phyloP scores from a whole-genome alignment of 164 flowering plant genomes.

The Aristolochia contorta region DNA sequence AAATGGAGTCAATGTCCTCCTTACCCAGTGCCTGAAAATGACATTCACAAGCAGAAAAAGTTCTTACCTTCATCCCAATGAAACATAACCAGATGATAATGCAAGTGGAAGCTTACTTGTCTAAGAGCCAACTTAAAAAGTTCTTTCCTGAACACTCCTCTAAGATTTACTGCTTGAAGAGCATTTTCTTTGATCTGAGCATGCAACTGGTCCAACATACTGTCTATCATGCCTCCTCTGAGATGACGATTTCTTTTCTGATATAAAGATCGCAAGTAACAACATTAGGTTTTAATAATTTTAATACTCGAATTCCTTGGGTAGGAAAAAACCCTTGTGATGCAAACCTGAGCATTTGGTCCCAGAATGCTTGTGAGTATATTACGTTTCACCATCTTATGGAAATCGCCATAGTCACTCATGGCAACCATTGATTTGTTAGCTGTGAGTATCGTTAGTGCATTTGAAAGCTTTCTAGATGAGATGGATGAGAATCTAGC shows the following conservation, averaged over 20 bases:
- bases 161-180: slow-evolving; percentile 41
- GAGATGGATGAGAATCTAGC: slow-evolving; percentile 74
- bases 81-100: not conserved
- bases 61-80: not conserved
- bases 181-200: slow-evolving; percentile 27
- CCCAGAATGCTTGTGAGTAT: slow-evolving; percentile 58
- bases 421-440: slow-evolving; percentile 82
- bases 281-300: too few species aligned
- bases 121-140: slow-evolving; percentile 68
- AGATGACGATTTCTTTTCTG: slow-evolving; percentile 60
- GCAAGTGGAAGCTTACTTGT: slow-evolving; percentile 41
- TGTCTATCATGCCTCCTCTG: slow-evolving; percentile 60
- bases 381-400: slow-evolving; percentile 50
- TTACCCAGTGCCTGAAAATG: slow-evolving; percentile 59
- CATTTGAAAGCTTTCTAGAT: slow-evolving; percentile 73
- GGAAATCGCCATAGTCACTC: slow-evolving; percentile 81
- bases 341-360: slow-evolving; percentile 72
- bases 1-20: slow-evolving; percentile 56
- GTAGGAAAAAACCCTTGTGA: not conserved
- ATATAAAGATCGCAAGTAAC: not conserved
- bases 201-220: slow-evolving; percentile 28
- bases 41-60: not conserved
- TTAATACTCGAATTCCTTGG: not conserved
- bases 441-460: slow-evolving; percentile 51
- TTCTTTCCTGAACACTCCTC: slow-evolving; percentile 50